A percentile compares a stretch with the other conserved stretches of the same genome.
phyloP scores from a whole-genome alignment of 495 filamentous ascomycete species.

The Lepraria neglecta region DNA sequence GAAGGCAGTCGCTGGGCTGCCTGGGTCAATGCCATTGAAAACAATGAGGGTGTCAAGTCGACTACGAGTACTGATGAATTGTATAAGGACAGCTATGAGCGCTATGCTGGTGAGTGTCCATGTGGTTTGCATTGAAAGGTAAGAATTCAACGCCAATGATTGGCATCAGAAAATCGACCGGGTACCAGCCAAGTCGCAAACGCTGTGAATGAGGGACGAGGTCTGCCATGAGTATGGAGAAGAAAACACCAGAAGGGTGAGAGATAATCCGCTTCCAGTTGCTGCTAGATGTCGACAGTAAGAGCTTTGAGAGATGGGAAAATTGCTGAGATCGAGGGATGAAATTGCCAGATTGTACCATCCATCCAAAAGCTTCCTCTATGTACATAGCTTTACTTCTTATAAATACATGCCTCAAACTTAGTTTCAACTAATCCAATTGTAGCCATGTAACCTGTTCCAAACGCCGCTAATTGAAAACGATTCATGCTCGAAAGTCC shows the following conservation, averaged over 20 bases:
- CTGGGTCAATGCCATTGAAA: slow-evolving; percentile 81
- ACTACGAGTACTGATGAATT: slow-evolving; percentile 72
- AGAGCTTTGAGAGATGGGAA: background rate
- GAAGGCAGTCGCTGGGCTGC: slow-evolving; percentile 62
- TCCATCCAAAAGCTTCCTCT: no score
- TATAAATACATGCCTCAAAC: no score
- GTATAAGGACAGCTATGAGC: slow-evolving; percentile 65
- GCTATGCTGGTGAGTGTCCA: slow-evolving; percentile 53
- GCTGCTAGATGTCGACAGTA: background rate
- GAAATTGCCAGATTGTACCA: no score
- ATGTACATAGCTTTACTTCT: no score
- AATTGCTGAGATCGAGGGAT: no score
- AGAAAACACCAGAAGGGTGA: background rate
- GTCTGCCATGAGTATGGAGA: slow-evolving; percentile 38
- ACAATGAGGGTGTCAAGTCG: slow-evolving; percentile 61
- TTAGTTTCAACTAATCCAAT: no score
- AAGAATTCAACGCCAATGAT: slow-evolving; percentile 14
- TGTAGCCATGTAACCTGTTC: no score
- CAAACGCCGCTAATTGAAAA: no score
- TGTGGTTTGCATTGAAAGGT: slow-evolving; percentile 18
- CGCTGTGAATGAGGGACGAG: slow-evolving; percentile 52
- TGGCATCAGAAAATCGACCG: slow-evolving; percentile 49
- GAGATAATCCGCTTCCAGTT: background rate
- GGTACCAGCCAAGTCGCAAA: slow-evolving; percentile 54
- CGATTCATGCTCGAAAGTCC: no score